Percentiles rank a stretch among this genome's conserved stretches.
phyloP scores from a whole-genome alignment of 139 green algal genomes.

The Asterochloris erici region DNA sequence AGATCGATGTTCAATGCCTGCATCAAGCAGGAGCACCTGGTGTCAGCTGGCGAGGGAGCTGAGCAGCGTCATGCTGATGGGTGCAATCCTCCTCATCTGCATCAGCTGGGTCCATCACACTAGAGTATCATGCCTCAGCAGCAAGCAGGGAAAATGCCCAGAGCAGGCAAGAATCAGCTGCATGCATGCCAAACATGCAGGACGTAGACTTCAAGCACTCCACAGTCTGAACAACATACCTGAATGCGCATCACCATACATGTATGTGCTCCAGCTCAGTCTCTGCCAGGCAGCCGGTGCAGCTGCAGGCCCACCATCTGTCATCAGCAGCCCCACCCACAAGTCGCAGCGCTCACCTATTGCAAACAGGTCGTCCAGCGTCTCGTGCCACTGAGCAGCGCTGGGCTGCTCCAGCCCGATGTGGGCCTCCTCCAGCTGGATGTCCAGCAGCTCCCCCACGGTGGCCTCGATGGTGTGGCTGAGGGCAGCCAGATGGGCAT shows the following conservation, averaged over 20 bases:
- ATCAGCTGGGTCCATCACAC: background rate
- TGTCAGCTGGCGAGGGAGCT: background rate
- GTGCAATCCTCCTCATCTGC: background rate
- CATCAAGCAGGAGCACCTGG: background rate
- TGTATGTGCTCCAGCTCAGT: background rate
- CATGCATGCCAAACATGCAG: background rate
- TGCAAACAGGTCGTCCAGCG: slow-evolving; percentile 59
- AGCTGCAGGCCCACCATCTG: background rate
- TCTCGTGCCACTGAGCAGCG: slow-evolving; percentile 56
- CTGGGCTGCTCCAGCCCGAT: slow-evolving; percentile 48
- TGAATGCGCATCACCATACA: background rate
- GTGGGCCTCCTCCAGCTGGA: slow-evolving; percentile 44
- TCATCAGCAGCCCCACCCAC: background rate
- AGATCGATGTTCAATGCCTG: slow-evolving; percentile 14
- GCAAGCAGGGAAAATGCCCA: background rate
- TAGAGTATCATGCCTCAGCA: background rate
- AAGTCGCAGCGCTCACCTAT: slow-evolving; percentile 24
- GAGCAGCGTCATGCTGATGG: background rate
- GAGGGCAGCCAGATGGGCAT: slow-evolving; percentile 50
- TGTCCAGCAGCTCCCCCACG: slow-evolving; percentile 34
- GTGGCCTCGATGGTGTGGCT: slow-evolving; percentile 41
- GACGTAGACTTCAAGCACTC: no score
- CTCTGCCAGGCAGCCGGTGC: background rate
- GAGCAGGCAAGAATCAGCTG: no score
- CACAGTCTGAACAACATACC: background rate